Conservation (phyloP, 345 rosid species). For the Lagerstroemia speciosa region DNA sequence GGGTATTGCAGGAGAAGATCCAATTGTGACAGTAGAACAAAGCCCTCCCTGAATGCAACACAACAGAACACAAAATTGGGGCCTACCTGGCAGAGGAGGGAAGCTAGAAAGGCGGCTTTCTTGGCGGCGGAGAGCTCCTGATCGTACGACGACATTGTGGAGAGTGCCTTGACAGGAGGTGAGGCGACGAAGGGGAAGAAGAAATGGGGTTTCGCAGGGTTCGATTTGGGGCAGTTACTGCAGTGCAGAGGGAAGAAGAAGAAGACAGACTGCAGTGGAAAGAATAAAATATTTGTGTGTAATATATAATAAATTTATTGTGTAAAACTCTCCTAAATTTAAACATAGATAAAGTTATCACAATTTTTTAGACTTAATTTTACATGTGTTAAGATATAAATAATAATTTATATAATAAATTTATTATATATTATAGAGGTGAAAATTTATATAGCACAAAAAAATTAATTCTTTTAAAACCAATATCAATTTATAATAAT, state of each 20-base stretch:
- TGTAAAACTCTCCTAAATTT: no score
- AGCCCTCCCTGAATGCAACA: background rate
- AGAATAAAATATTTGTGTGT: no score
- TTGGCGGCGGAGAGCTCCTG: conserved; percentile 85
- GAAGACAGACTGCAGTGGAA: background rate
- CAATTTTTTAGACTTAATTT: no score
- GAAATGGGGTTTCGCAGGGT: background rate
- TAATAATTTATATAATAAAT: no score
- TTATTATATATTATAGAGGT: no score
- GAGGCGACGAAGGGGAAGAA: conserved; percentile 1
- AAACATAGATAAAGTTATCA: no score
- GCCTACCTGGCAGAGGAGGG: conserved; percentile 95
- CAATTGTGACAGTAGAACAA: background rate
- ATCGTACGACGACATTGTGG: conserved; percentile 56
- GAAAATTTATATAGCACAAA: no score
- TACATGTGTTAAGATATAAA: no score
- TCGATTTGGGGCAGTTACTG: background rate
- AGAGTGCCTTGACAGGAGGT: background rate
- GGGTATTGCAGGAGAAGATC: background rate
- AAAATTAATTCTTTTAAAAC: no score
- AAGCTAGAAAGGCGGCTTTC: conserved; percentile 82
- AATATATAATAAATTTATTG: no score
- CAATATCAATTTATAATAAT: no score
- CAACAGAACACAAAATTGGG: no score
- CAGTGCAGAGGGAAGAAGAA: conserved; percentile 2